phyloP scores from a whole-genome alignment of 1,284 basidiomycete genomes.

The Meira miltonrushii region DNA sequence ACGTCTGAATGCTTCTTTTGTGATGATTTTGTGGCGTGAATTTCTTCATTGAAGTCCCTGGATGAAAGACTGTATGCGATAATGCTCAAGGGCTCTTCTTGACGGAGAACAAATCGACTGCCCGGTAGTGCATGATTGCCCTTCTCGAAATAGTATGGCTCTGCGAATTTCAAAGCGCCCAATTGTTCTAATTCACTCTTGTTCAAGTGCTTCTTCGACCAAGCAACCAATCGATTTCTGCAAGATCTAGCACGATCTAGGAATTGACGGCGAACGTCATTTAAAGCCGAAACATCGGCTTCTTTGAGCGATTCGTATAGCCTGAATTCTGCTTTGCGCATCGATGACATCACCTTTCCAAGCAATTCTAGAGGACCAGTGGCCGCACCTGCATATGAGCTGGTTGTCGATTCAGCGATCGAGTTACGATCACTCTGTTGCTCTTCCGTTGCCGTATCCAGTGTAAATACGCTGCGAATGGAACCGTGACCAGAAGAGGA shows the following conservation, averaged over 20 bases:
- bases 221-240: slow-evolving; percentile 32
- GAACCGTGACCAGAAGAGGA: neutral
- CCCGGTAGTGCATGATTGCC: slow-evolving; percentile 36
- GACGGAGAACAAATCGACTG: slow-evolving; percentile 30
- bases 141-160: slow-evolving; percentile 28
- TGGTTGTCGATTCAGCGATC: neutral
- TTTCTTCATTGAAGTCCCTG: slow-evolving; percentile 32
- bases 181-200: slow-evolving; percentile 28
- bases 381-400: neutral
- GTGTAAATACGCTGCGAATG: neutral
- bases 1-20: slow-evolving; percentile 20
- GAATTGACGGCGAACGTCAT: slow-evolving; percentile 39
- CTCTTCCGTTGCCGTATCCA: no score
- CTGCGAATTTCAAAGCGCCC: slow-evolving; percentile 22
- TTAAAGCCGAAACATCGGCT: slow-evolving; percentile 22
- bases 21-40: slow-evolving; percentile 19
- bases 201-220: slow-evolving; percentile 37
- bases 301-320: slow-evolving; percentile 36
- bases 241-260: slow-evolving; percentile 36
- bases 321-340: slow-evolving; percentile 37
- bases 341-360: slow-evolving; percentile 20
- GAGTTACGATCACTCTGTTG: neutral
- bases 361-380: slow-evolving; percentile 28
- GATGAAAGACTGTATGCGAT: slow-evolving; percentile 43
- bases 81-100: slow-evolving; percentile 44